Percentiles rank a stretch among this genome's conserved stretches.
phyloP scores from a whole-genome alignment of 2,329 filamentous ascomycete species.

The Setomelanomma holmii region DNA sequence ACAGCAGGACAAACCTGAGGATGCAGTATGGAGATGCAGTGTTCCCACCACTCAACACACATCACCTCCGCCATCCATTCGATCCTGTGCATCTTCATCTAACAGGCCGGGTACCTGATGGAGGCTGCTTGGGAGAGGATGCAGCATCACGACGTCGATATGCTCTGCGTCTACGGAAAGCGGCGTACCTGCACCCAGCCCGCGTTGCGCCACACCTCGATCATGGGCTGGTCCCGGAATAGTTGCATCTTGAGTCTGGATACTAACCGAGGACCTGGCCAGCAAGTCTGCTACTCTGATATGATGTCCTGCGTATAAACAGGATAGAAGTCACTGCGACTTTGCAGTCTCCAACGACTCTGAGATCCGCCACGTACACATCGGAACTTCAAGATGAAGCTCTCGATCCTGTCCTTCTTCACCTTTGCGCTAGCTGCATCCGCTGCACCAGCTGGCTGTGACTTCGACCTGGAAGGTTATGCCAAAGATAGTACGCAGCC shows the following conservation, averaged over 20 bases:
- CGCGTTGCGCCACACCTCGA: slow-evolving; percentile 7
- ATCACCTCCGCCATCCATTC: neutral
- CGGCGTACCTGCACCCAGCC: slow-evolving; percentile 3
- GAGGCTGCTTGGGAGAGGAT: neutral
- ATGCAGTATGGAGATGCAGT: slow-evolving; percentile 2
- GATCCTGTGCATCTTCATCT: slow-evolving; percentile 1
- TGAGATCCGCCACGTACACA: slow-evolving; percentile 1
- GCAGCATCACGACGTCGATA: slow-evolving; percentile 3
- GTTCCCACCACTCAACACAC: slow-evolving; percentile 8
- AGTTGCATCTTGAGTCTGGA: slow-evolving; percentile 10
- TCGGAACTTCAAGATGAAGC: slow-evolving; percentile 32
- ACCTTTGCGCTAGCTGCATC: slow-evolving; percentile 23
- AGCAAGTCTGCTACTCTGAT: neutral
- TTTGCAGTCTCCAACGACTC: slow-evolving; percentile 1
- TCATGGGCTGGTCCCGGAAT: slow-evolving; percentile 17
- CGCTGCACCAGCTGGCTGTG: slow-evolving; percentile 24
- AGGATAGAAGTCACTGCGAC: slow-evolving; percentile 1
- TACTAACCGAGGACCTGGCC: slow-evolving; percentile 5
- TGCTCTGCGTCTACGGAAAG: slow-evolving; percentile 3
- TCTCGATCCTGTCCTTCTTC: slow-evolving; percentile 27
- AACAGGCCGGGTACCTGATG: neutral
- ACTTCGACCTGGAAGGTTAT: slow-evolving; percentile 41
- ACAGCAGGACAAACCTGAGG: neutral
- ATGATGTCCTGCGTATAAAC: slow-evolving; percentile 10
- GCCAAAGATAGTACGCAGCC: slow-evolving; percentile 45